phyloP scores from a whole-genome alignment of 116 monocot species.

The Iris pallida region DNA sequence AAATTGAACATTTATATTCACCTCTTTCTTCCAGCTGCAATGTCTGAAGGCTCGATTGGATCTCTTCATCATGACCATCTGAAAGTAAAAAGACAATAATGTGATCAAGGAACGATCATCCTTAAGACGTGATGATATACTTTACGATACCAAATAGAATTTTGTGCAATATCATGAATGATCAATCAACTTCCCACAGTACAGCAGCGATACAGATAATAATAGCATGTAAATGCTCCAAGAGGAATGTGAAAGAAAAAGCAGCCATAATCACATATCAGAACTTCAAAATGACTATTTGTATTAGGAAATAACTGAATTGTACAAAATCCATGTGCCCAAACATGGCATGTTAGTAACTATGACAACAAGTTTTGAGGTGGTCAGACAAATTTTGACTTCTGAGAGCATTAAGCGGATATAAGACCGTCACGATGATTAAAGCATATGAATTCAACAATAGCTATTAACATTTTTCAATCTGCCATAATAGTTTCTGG shows the following conservation, averaged over 20 bases:
- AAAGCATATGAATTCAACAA: no score
- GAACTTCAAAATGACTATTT: neutral
- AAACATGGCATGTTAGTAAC: no score
- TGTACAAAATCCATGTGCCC: no score
- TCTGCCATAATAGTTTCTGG: no score
- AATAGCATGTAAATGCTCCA: neutral
- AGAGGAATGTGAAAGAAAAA: neutral
- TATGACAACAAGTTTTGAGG: no score
- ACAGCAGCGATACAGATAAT: neutral
- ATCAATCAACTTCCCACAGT: neutral
- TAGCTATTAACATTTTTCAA: no score
- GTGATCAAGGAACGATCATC: neutral
- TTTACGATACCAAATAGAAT: neutral
- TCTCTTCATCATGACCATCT: constrained; percentile 18
- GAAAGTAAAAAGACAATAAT: constrained; percentile 8
- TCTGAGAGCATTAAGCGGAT: no score
- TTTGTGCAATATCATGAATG: neutral
- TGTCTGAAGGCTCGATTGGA: constrained; percentile 19
- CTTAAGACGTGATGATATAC: neutral
- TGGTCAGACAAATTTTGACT: no score
- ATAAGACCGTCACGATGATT: no score
- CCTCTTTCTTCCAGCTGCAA: constrained; percentile 25
- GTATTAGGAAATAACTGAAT: no score
- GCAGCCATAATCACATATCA: neutral
- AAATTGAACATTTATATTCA: neutral